Evolutionary conservation across 2,329 filamentous ascomycete species (phyloP).

Genomic region (Alternaria novae-zelandiae): DNA sequence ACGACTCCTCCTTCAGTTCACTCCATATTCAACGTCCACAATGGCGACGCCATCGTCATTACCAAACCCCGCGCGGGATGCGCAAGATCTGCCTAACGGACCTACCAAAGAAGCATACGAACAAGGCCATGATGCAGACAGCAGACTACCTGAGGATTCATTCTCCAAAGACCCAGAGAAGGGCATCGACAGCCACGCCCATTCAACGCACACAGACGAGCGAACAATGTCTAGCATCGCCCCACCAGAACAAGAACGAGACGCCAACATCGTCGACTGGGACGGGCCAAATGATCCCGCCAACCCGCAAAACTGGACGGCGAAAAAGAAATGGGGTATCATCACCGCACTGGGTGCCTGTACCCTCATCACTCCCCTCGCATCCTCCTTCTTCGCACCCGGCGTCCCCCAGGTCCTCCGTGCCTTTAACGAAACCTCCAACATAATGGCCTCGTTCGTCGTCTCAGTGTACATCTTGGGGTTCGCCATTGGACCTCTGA

Average conservation of each 20-base stretch:
- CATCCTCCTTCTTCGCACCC: conserved; percentile 59
- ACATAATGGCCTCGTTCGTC: conserved; percentile 44
- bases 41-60: conserved; percentile 34
- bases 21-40: conserved; percentile 2
- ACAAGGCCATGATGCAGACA: conserved; percentile 37
- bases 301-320: conserved; percentile 50
- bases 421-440: conserved; percentile 39
- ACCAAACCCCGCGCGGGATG: conserved; percentile 23
- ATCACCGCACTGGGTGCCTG: conserved; percentile 42
- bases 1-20: conserved; percentile 5
- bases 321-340: conserved; percentile 46
- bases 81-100: conserved; percentile 26
- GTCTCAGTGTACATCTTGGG: conserved; percentile 50
- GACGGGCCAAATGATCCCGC: conserved; percentile 46
- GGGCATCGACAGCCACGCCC: conserved; percentile 25
- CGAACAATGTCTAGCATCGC: conserved; percentile 24
- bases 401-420: conserved; percentile 61
- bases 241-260: conserved; percentile 14
- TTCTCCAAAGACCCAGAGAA: conserved; percentile 37
- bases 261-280: conserved; percentile 45
- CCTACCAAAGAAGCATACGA: conserved; percentile 31
- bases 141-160: conserved; percentile 8
- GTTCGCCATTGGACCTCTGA: conserved; percentile 47
- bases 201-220: conserved; percentile 35
- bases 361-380: conserved; percentile 49